Evolutionary conservation across 306 rosid genomes (phyloP).

Genomic region (Boehmeria nivea): DNA sequence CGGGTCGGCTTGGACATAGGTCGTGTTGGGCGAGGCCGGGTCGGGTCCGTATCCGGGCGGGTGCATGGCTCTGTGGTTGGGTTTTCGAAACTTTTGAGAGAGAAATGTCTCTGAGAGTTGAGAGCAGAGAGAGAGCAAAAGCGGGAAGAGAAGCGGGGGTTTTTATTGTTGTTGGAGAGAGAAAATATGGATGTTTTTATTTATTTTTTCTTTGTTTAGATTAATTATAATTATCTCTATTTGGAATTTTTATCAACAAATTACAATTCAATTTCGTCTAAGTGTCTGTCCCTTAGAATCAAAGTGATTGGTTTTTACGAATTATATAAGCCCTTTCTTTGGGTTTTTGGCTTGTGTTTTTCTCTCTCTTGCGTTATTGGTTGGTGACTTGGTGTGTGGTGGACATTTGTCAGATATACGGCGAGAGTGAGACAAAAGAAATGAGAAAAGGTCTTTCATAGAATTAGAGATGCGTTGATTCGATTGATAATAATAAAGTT

Average conservation of each 20-base stretch:
- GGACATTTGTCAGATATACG: constrained; percentile 35
- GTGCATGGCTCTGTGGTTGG: constrained; percentile 20
- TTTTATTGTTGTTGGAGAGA: constrained; percentile 33
- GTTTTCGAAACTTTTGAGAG: background rate
- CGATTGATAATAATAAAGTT: background rate
- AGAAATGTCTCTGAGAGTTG: too few relatives aligned
- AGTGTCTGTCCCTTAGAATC: too few relatives aligned
- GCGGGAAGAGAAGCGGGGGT: constrained; percentile 33
- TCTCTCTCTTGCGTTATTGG: constrained; percentile 20
- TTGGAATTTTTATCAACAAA: too few relatives aligned
- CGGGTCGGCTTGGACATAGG: constrained; percentile 79
- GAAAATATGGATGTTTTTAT: background rate
- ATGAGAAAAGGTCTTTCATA: background rate
- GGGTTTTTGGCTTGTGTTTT: background rate
- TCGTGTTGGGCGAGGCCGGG: constrained; percentile 66
- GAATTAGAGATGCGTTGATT: background rate
- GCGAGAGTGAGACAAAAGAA: constrained; percentile 9
- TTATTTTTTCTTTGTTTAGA: background rate
- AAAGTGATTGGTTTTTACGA: too few relatives aligned
- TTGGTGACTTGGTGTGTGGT: constrained; percentile 28
- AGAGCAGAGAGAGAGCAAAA: constrained; percentile 16
- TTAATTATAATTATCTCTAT: too few relatives aligned
- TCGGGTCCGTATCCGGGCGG: constrained; percentile 37
- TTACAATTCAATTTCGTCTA: too few relatives aligned
- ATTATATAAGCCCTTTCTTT: background rate